Evolutionary conservation across 2,329 filamentous ascomycete genomes (phyloP), one percentile per base, ranked within the genome.

Genomic region (Atkinsonella hypoxylon): DNA sequence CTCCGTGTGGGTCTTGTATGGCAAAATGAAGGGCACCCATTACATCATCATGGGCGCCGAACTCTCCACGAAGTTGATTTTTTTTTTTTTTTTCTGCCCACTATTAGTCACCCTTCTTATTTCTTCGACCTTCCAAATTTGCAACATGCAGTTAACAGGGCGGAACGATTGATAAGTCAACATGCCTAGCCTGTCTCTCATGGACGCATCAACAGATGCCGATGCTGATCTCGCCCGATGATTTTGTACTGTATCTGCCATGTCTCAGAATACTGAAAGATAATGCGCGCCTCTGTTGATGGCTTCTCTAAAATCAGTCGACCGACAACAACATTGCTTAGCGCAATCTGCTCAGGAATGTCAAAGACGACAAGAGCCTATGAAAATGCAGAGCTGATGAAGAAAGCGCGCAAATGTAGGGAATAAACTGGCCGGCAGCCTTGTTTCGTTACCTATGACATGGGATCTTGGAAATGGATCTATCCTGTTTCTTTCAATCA

Each of bases 21-120:
- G 17, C 13, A 39, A 39, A 47, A 39, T 26, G 1, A 12, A 47
- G 2, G 9, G 8, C 18, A 26, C 26, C 8, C 8, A 42, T 51
- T 51, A 51, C 49, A 47, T 51, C 47, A 51, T 36, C 47, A 18
- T 38, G 12, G 4, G 18, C 6, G 30, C 36, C 34, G 11, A 31
- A 31, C 26, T 36, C 17, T 13, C 7, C 4, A 20, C 1, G 26
- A 51, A 51, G n/a, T n/a, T n/a, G n/a, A n/a, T n/a, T n/a, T n/a
- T n/a, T 15, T 40, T 51, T 47, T 51, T 20, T 44, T 8, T 13
- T 2, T 3, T 12, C 4, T 8, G 1, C 7, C 18, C 13, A 4
- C 9, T 15, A 5, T 31, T 7, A 15, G 0, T 1, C 3, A 2
- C 13, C 7, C 30, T 31, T 2, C 26, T 30, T 1, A 30, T 26